Conservation (phyloP, 1,284 basidiomycete species). For the Cutaneotrichosporon sp. region DNA sequence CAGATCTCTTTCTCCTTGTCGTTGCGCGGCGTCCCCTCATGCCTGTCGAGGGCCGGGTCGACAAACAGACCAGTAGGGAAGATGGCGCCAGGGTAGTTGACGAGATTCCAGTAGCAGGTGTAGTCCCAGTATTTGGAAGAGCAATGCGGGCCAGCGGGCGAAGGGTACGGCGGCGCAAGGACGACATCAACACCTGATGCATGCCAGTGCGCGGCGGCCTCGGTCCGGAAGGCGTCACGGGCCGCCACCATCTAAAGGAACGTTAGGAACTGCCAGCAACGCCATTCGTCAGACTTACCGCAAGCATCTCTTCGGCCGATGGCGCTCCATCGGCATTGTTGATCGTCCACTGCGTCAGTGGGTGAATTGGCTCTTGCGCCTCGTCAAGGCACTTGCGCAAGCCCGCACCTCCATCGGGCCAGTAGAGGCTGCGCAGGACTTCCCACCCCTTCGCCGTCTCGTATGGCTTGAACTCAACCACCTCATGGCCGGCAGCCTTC, state of each 20-base stretch:
- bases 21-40: conserved; percentile 49
- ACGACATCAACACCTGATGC: conserved; percentile 35
- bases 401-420: conserved; percentile 31
- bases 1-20: conserved; percentile 46
- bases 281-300: too few relatives aligned
- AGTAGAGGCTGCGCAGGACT: conserved; percentile 36
- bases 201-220: conserved; percentile 26
- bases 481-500: conserved; percentile 18
- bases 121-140: conserved; percentile 49
- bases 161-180: conserved; percentile 33
- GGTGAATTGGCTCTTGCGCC: conserved; percentile 32
- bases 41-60: conserved; percentile 55
- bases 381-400: conserved; percentile 13
- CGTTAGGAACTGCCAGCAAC: neutral
- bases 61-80: conserved; percentile 62
- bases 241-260: neutral
- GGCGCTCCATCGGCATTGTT: conserved; percentile 10
- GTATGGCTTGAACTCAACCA: conserved; percentile 27
- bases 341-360: conserved; percentile 37
- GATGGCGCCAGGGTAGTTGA: conserved; percentile 63
- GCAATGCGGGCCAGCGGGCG: conserved; percentile 31
- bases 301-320: conserved; percentile 22
- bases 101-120: conserved; percentile 61
- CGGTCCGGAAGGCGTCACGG: conserved; percentile 31
- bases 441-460: conserved; percentile 22